A percentile compares a stretch with the other conserved stretches of the same genome.
phyloP scores from a whole-genome alignment of 768 basidiomycete genomes.

The Suillus subaureus region DNA sequence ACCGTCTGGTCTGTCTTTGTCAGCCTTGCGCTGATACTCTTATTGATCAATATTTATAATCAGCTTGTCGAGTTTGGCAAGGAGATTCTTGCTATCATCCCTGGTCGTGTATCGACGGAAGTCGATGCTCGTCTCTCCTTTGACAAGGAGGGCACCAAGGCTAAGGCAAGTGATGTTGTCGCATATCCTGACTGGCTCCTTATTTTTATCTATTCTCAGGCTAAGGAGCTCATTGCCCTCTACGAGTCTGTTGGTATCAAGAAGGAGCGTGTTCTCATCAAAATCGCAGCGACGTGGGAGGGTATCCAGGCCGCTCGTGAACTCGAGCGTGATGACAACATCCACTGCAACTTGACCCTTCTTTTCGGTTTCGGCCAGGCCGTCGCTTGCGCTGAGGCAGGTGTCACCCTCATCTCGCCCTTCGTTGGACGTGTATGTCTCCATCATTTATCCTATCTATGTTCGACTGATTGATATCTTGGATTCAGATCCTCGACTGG shows the following conservation, averaged over 20 bases:
- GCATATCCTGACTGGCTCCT: not conserved
- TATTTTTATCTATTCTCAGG: slow-evolving; percentile 37
- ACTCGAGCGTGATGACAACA: slow-evolving; percentile 88
- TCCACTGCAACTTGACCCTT: slow-evolving; percentile 99
- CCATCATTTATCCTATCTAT: slow-evolving; percentile 15
- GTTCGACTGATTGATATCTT: slow-evolving; percentile 12
- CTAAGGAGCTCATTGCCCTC: slow-evolving; percentile 86
- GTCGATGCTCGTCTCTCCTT: slow-evolving; percentile 98
- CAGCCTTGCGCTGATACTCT: not conserved
- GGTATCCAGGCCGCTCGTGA: slow-evolving; percentile 99
- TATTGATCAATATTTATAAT: slow-evolving; percentile 9
- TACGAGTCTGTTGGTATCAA: slow-evolving; percentile 93
- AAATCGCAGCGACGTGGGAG: slow-evolving; percentile 99
- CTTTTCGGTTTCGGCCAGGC: slow-evolving; percentile 99
- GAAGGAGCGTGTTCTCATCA: slow-evolving; percentile 96
- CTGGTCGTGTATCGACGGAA: slow-evolving; percentile 98
- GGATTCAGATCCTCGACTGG: slow-evolving; percentile 91
- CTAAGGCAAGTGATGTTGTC: slow-evolving; percentile 55
- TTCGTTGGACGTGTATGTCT: slow-evolving; percentile 93
- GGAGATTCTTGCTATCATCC: slow-evolving; percentile 93
- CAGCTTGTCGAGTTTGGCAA: slow-evolving; percentile 98
- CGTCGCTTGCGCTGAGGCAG: slow-evolving; percentile 98
- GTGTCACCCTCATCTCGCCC: slow-evolving; percentile 97
- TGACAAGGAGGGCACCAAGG: slow-evolving; percentile 90
- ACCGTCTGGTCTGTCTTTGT: slow-evolving; percentile 73